A percentile compares a stretch with the other conserved stretches of the same genome.
These are phyloP conservation scores for Fusarium subglutinans DNA, from an alignment of 2,329 filamentous ascomycete genomes.

Conservation along the genomic window DNA sequence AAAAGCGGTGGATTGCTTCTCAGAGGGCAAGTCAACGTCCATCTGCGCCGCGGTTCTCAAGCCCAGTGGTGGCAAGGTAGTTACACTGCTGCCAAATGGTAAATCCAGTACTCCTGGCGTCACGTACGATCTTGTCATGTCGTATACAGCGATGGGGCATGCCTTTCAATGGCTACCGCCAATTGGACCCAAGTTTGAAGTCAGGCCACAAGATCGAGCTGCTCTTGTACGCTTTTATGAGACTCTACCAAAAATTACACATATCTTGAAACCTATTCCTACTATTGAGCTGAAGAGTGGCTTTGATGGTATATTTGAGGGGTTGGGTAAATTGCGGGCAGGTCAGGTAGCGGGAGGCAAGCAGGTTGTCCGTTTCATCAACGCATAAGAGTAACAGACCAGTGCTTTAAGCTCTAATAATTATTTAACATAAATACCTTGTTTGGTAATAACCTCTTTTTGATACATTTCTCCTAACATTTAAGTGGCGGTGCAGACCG, in stretches of 20 bases:
- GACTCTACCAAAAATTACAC: neutral
- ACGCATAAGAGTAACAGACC: accelerated
- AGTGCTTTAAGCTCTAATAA: neutral
- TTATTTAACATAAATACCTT: neutral
- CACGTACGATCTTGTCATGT: neutral
- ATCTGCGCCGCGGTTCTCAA: neutral
- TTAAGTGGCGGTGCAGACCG: accelerated
- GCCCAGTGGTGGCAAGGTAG: neutral
- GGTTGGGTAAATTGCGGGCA: neutral
- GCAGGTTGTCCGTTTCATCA: neutral
- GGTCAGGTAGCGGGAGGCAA: neutral
- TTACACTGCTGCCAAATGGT: neutral
- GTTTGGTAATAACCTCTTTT: accelerated
- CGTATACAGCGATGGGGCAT: neutral
- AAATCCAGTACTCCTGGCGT: neutral
- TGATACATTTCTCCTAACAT: accelerated
- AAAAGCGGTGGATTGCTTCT: neutral
- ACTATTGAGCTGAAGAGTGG: neutral
- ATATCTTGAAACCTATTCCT: neutral
- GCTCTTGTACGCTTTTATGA: neutral
- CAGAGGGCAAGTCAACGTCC: neutral
- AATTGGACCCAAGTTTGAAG: neutral
- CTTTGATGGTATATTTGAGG: neutral
- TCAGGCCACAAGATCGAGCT: neutral
- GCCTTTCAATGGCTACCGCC: neutral